Evolutionary conservation across 805 yeast genomes (phyloP).

Genomic region (Cyberlindnera saturnus): DNA sequence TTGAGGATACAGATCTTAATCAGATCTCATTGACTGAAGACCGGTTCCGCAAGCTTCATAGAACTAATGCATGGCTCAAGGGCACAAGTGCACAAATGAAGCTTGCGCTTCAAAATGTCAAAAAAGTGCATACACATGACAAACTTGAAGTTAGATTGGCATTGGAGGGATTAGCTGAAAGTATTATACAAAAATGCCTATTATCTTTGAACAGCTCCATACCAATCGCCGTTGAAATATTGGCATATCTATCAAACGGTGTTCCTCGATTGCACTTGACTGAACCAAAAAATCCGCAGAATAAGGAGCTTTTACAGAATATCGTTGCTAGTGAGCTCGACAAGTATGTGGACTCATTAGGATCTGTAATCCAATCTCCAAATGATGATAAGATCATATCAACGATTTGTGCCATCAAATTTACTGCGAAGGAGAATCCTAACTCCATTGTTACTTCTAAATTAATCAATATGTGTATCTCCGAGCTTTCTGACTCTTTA

Average conservation of each 20-base stretch:
- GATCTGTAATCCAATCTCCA: conserved; percentile 20
- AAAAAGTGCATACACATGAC: conserved; percentile 21
- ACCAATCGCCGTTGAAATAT: conserved; percentile 30
- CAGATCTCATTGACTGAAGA: conserved; percentile 14
- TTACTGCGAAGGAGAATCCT: conserved; percentile 6
- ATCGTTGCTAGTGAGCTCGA: conserved; percentile 15
- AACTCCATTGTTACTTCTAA: conserved; percentile 12
- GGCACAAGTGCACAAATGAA: conserved; percentile 47
- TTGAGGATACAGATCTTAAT: conserved; percentile 11
- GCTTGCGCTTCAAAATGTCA: conserved; percentile 31
- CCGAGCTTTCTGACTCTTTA: conserved; percentile 18
- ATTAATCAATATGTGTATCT: conserved; percentile 10
- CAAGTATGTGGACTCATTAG: conserved; percentile 12
- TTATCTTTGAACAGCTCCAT: conserved; percentile 31
- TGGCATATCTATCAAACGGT: conserved; percentile 22
- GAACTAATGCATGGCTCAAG: conserved; percentile 49
- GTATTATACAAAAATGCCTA: conserved; percentile 28
- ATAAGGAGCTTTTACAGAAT: conserved; percentile 5
- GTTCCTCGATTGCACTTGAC: conserved; percentile 3
- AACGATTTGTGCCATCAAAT: conserved; percentile 17
- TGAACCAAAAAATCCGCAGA: conserved; percentile 9
- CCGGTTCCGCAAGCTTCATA: conserved; percentile 25
- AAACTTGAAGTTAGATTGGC: conserved; percentile 29
- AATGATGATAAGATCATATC: conserved; percentile 18
- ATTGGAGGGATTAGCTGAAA: conserved; percentile 26